Evolutionary conservation across 2,329 filamentous ascomycete species (phyloP).

Genomic region (Amauroascus niger): DNA sequence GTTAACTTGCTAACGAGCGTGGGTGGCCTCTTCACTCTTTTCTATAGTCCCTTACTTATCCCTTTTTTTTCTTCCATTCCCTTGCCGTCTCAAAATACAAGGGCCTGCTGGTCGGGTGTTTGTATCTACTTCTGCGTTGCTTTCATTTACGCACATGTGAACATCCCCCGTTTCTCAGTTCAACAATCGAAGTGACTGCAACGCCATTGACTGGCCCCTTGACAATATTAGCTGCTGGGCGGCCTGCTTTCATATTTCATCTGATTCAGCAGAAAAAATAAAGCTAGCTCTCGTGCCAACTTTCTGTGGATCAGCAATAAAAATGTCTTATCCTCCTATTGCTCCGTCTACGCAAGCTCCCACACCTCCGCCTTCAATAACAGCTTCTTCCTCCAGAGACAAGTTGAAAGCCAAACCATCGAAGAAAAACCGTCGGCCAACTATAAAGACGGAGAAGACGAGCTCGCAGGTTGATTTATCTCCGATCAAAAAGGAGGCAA

Average conservation of each 20-base stretch:
- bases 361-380: conserved; percentile 11
- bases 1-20: conserved; percentile 9
- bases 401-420: conserved; percentile 9
- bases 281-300: not conserved
- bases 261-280: not conserved
- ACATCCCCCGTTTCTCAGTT: not conserved
- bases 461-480: not conserved
- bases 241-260: not conserved
- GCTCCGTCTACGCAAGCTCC: conserved; percentile 16
- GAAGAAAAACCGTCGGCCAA: conserved; percentile 13
- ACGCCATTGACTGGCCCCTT: conserved; percentile 11
- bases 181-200: not conserved
- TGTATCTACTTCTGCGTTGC: not conserved
- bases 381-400: conserved; percentile 8
- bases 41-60: not conserved
- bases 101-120: not conserved
- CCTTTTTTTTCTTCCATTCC: not conserved
- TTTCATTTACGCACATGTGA: not conserved
- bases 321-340: conserved; percentile 19
- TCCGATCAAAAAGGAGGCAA: conserved; percentile 12
- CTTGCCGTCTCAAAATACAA: not conserved
- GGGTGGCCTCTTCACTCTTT: conserved; percentile 7
- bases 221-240: conserved; percentile 8
- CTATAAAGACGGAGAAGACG: conserved; percentile 10
- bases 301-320: not conserved